phyloP scores from a whole-genome alignment of 2,329 filamentous ascomycete species.

The Periconia sp. region DNA sequence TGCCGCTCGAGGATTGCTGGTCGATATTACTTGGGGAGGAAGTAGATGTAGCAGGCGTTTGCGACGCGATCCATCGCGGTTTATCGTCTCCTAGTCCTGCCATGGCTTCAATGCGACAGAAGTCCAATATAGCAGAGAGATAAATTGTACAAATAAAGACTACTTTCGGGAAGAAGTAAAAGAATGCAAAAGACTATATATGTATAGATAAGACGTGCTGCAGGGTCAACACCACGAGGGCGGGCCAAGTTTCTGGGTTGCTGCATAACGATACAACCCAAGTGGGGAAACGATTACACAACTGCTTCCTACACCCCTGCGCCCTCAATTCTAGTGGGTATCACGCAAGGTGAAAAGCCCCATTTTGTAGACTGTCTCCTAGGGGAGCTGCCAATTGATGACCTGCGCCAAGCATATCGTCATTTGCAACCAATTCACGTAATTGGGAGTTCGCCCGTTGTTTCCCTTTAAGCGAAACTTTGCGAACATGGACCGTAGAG shows the following conservation, averaged over 20 bases:
- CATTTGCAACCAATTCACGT: conserved; percentile 9
- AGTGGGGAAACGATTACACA: conserved; percentile 5
- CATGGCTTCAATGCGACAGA: neutral
- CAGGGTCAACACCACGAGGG: neutral
- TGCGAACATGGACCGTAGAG: neutral
- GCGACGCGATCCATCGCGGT: neutral
- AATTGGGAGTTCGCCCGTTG: neutral
- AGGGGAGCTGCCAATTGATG: conserved; percentile 5
- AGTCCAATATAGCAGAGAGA: neutral
- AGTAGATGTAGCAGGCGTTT: neutral
- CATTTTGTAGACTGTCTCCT: conserved; percentile 1
- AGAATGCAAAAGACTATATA: neutral
- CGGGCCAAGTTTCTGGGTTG: neutral
- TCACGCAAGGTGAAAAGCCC: conserved; percentile 5
- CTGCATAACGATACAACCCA: neutral
- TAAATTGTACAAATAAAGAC: neutral
- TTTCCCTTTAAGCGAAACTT: neutral
- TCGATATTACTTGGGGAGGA: conserved; percentile 3
- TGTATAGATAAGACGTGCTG: neutral
- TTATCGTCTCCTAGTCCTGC: neutral
- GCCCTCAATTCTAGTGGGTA: conserved; percentile 1
- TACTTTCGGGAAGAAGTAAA: too few species aligned
- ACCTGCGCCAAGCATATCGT: conserved; percentile 15
- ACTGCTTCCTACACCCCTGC: neutral
- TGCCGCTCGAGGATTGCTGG: conserved; percentile 1